Conservation (phyloP, 768 basidiomycete genomes). For the Russula sp. region DNA sequence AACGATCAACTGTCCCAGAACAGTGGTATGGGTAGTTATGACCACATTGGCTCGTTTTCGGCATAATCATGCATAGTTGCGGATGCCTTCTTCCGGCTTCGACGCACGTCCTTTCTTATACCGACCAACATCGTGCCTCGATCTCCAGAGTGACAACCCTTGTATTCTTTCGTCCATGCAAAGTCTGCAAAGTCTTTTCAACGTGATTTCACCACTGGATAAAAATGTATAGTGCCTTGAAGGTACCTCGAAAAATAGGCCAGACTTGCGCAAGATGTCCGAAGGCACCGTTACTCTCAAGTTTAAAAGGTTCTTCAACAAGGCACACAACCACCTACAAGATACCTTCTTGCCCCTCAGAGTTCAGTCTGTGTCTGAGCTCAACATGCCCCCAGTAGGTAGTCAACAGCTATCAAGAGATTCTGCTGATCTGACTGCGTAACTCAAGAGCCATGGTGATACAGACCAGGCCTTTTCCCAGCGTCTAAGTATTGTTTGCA, state of each 20-base stretch:
- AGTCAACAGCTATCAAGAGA: neutral
- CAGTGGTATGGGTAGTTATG: neutral
- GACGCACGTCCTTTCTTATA: neutral
- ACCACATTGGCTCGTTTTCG: neutral
- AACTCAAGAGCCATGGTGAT: neutral
- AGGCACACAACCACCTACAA: conserved; percentile 10
- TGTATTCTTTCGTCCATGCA: neutral
- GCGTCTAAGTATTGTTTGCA: neutral
- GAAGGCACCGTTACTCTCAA: neutral
- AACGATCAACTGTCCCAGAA: neutral
- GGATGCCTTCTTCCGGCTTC: neutral
- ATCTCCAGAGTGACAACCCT: neutral
- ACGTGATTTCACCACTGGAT: conserved; percentile 9
- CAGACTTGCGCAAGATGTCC: neutral
- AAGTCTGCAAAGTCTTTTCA: neutral
- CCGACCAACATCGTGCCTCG: neutral
- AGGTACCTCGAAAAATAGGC: neutral
- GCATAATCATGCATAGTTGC: neutral
- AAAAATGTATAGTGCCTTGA: neutral
- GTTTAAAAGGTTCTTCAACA: conserved; percentile 17
- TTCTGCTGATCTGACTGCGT: neutral
- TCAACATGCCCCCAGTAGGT: conserved; percentile 9
- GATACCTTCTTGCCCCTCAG: neutral
- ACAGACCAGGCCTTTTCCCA: neutral
- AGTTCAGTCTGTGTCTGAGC: neutral